Percentiles rank a stretch among this genome's conserved stretches.
These are phyloP conservation scores for Saccharomyces uvarum DNA, from an alignment of 1,139 yeast species.

Conservation along the genomic window DNA sequence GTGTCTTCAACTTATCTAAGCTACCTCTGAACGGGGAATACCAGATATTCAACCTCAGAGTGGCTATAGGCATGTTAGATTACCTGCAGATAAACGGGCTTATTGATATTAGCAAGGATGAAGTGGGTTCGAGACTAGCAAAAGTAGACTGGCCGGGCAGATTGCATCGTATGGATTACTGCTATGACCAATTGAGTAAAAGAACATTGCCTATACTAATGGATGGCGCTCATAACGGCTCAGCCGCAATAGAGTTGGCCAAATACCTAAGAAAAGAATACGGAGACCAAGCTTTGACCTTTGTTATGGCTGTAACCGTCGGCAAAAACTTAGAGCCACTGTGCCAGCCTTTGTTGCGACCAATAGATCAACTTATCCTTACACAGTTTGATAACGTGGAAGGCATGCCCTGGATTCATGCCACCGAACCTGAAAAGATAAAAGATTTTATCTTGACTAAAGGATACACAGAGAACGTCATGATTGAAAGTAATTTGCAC, in stretches of 20 bases:
- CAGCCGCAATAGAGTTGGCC: constrained; percentile 67
- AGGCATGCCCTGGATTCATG: constrained; percentile 86
- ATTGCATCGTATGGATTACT: constrained; percentile 39
- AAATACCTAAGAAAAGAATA: constrained; percentile 34
- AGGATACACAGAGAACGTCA: constrained; percentile 30
- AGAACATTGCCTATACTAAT: constrained; percentile 40
- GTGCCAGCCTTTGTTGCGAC: constrained; percentile 43
- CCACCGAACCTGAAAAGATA: constrained; percentile 40
- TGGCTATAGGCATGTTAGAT: constrained; percentile 57
- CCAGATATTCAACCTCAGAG: constrained; percentile 60
- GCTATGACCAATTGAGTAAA: constrained; percentile 13
- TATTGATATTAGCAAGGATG: constrained; percentile 24
- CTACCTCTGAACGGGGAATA: constrained; percentile 61
- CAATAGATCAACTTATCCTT: constrained; percentile 50
- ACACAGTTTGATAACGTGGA: constrained; percentile 64
- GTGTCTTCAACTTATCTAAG: constrained; percentile 11
- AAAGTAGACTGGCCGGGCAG: constrained; percentile 56
- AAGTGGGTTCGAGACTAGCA: constrained; percentile 45
- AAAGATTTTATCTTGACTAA: constrained; percentile 28
- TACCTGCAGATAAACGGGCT: constrained; percentile 21
- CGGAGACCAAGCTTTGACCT: constrained; percentile 40
- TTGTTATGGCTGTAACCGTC: constrained; percentile 64
- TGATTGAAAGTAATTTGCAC: neutral
- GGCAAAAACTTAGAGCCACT: constrained; percentile 58
- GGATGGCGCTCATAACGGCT: constrained; percentile 91